These are phyloP conservation scores for Suillus occidentalis DNA, from an alignment of 768 basidiomycete genomes.

Conservation along the genomic window DNA sequence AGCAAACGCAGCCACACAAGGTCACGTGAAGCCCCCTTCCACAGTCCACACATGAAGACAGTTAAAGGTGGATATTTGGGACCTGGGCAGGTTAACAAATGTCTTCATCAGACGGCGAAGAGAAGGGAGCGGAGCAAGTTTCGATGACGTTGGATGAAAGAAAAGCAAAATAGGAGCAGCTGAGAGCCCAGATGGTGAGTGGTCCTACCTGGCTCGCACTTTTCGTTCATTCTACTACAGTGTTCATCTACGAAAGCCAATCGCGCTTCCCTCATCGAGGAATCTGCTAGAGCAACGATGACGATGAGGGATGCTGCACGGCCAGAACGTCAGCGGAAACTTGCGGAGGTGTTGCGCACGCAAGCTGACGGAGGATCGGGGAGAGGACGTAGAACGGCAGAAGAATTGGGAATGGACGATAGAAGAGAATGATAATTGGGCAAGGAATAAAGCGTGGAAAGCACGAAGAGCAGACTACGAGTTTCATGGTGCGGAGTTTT, in stretches of 20 bases:
- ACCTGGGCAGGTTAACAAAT: background rate
- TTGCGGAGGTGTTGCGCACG: constrained; percentile 83
- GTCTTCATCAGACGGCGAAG: constrained; percentile 2
- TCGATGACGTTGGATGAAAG: constrained; percentile 65
- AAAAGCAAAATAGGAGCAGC: constrained; percentile 71
- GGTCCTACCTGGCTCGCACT: constrained; percentile 4
- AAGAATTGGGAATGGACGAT: constrained; percentile 96
- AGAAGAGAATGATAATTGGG: constrained; percentile 96
- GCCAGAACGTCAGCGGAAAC: constrained; percentile 67
- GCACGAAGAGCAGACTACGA: constrained; percentile 82
- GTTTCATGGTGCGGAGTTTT: constrained; percentile 74
- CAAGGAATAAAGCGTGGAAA: constrained; percentile 84
- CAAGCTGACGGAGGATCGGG: constrained; percentile 89
- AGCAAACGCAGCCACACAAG: constrained; percentile 4
- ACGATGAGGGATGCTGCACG: background rate
- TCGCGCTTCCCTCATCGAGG: constrained; percentile 83
- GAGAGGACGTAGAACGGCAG: constrained; percentile 85
- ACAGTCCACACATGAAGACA: background rate
- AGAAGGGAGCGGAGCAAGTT: constrained; percentile 13
- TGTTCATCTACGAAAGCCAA: constrained; percentile 79
- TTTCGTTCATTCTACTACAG: constrained; percentile 38
- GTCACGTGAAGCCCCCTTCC: background rate
- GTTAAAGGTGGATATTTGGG: background rate
- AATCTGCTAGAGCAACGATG: constrained; percentile 32
- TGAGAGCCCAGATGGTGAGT: constrained; percentile 76